phyloP scores from a whole-genome alignment of 768 basidiomycete genomes.

The Phaeolepiota aurea region DNA sequence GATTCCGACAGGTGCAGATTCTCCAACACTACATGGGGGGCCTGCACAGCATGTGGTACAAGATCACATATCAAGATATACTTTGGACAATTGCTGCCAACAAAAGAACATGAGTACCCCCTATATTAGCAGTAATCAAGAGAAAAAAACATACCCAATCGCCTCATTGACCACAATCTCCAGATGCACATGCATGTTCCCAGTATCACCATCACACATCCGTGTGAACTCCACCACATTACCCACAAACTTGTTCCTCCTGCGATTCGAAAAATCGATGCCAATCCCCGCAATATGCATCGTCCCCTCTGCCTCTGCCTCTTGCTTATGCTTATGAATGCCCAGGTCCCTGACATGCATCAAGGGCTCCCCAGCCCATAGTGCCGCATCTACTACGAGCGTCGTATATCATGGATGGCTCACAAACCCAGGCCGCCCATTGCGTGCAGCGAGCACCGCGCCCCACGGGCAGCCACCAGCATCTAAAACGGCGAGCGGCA shows the following conservation, averaged over 20 bases:
- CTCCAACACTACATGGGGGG: slow-evolving; percentile 29
- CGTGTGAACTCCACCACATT: slow-evolving; percentile 22
- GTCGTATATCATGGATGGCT: slow-evolving; percentile 23
- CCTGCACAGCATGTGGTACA: slow-evolving; percentile 27
- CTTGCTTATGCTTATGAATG: too few species aligned
- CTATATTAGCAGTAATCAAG: not conserved
- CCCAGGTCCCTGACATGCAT: not conserved
- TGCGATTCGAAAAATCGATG: slow-evolving; percentile 45
- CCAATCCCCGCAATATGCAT: slow-evolving; percentile 49
- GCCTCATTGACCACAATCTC: slow-evolving; percentile 45
- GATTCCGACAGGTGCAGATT: slow-evolving; percentile 19
- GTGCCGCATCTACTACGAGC: slow-evolving; percentile 26
- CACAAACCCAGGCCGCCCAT: slow-evolving; percentile 41
- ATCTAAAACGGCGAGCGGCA: slow-evolving; percentile 52
- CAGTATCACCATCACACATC: too few species aligned
- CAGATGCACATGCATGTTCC: slow-evolving; percentile 19
- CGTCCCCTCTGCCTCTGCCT: too few species aligned
- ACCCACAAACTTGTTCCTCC: slow-evolving; percentile 60
- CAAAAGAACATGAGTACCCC: not conserved
- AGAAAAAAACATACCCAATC: slow-evolving; percentile 40
- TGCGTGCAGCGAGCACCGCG: slow-evolving; percentile 38
- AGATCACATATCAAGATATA: slow-evolving; percentile 56
- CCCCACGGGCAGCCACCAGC: slow-evolving; percentile 46
- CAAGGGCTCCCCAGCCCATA: slow-evolving; percentile 53
- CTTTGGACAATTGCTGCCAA: slow-evolving; percentile 57